Evolutionary conservation across 345 rosid species (phyloP).

Genomic region (Nasturtium officinale): DNA sequence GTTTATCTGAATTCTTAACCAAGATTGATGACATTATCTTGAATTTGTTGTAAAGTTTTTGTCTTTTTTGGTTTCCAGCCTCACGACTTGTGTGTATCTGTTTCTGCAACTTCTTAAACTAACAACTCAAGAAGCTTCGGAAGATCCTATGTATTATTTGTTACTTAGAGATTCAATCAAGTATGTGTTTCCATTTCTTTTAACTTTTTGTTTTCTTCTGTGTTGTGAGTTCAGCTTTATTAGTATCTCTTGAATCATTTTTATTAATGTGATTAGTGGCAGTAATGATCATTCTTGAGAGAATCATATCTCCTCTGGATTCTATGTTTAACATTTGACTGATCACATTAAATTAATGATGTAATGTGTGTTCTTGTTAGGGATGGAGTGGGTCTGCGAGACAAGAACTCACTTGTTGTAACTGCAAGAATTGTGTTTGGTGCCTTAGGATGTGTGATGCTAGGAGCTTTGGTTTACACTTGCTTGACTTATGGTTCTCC

Average conservation of each 20-base stretch:
- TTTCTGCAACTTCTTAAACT: conserved; percentile 69
- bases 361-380: conserved; percentile 41
- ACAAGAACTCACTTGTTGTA: conserved; percentile 54
- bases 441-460: conserved; percentile 67
- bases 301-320: too few relatives aligned
- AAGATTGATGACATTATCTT: background rate
- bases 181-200: conserved; percentile 44
- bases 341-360: background rate
- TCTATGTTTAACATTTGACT: background rate
- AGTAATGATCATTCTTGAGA: background rate
- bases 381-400: conserved; percentile 47
- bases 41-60: background rate
- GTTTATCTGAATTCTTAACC: background rate
- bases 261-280: background rate
- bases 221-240: background rate
- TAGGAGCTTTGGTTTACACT: conserved; percentile 73
- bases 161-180: conserved; percentile 51
- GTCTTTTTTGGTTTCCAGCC: conserved; percentile 44
- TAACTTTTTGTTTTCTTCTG: background rate
- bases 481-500: conserved; percentile 76
- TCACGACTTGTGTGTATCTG: conserved; percentile 60
- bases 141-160: conserved; percentile 73
- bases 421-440: conserved; percentile 61
- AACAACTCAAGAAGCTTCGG: conserved; percentile 63
- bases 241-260: background rate